Percentiles rank a stretch among this genome's conserved stretches.
Evolutionary conservation across 768 basidiomycete species (phyloP).

Genomic region (Panellus pusillus): DNA sequence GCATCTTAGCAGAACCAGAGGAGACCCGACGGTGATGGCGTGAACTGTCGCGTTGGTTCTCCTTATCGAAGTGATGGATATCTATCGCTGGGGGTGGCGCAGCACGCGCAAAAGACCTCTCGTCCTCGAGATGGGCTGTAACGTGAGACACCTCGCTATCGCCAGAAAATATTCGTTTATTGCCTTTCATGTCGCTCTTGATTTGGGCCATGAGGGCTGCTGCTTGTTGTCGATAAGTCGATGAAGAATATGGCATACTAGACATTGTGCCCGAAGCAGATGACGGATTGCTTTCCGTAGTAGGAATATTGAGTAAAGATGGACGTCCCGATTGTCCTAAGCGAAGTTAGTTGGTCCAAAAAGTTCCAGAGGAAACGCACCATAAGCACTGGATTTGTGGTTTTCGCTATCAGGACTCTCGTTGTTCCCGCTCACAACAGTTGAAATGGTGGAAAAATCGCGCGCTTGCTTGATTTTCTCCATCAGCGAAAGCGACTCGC

Average conservation of each 20-base stretch:
- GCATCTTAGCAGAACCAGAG: slow-evolving; percentile 9
- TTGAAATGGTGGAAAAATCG: slow-evolving; percentile 76
- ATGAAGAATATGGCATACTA: slow-evolving; percentile 52
- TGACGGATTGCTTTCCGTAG: slow-evolving; percentile 27
- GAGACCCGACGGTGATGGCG: slow-evolving; percentile 19
- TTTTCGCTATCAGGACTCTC: slow-evolving; percentile 26
- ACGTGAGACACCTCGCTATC: slow-evolving; percentile 58
- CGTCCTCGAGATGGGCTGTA: slow-evolving; percentile 35
- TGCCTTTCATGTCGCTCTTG: slow-evolving; percentile 72
- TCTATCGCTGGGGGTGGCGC: slow-evolving; percentile 8
- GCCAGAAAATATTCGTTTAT: slow-evolving; percentile 70
- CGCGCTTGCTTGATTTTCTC: slow-evolving; percentile 75
- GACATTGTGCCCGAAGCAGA: slow-evolving; percentile 31
- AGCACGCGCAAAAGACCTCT: slow-evolving; percentile 22
- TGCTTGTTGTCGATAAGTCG: slow-evolving; percentile 73
- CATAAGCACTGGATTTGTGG: slow-evolving; percentile 21
- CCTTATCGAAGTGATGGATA: slow-evolving; percentile 18
- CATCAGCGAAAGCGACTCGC: slow-evolving; percentile 77
- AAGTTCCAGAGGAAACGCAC: slow-evolving; percentile 15
- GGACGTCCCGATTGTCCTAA: slow-evolving; percentile 32
- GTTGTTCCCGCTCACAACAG: slow-evolving; percentile 46
- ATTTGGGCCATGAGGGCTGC: slow-evolving; percentile 85
- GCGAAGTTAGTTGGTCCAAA: slow-evolving; percentile 2
- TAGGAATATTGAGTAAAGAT: slow-evolving; percentile 36
- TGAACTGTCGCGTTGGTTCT: slow-evolving; percentile 14